A percentile compares a stretch with the other conserved stretches of the same genome.
These are phyloP conservation scores for Monosporascus sp. DNA, from an alignment of 2,329 filamentous ascomycete species.

Conservation along the genomic window DNA sequence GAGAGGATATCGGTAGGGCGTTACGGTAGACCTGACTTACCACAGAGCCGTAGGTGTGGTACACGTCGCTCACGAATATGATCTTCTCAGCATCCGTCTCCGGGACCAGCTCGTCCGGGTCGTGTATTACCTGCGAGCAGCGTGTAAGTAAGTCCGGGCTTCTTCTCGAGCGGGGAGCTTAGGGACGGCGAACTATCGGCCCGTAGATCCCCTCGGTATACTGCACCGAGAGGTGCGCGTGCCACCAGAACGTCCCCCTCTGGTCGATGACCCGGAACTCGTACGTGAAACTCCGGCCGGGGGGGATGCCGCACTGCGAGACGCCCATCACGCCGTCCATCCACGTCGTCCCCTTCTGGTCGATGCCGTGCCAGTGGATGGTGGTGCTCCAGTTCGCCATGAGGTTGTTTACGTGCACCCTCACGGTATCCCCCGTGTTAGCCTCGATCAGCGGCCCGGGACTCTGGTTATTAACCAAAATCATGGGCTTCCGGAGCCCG, in stretches of 20 bases:
- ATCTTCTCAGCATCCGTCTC: conserved; percentile 30
- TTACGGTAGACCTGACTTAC: conserved; percentile 14
- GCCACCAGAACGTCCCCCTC: conserved; percentile 46
- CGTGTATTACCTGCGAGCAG: conserved; percentile 28
- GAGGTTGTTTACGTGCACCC: conserved; percentile 35
- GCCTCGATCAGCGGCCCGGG: conserved; percentile 41
- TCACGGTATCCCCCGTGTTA: conserved; percentile 36
- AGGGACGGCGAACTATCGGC: conserved; percentile 42
- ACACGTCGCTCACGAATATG: conserved; percentile 34
- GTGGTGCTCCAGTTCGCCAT: conserved; percentile 39
- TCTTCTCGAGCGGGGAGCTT: not conserved
- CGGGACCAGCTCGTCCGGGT: conserved; percentile 27
- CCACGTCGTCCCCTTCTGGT: conserved; percentile 56
- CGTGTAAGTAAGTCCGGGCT: not conserved
- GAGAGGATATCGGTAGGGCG: not conserved
- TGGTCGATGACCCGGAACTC: conserved; percentile 47
- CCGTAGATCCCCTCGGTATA: conserved; percentile 62
- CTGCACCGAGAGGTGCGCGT: conserved; percentile 56
- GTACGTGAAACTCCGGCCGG: conserved; percentile 53
- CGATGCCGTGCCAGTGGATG: conserved; percentile 66
- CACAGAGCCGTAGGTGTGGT: conserved; percentile 31
- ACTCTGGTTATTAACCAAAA: conserved; percentile 35
- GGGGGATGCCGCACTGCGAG: conserved; percentile 55
- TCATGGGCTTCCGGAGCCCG: conserved; percentile 32
- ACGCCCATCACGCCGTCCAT: conserved; percentile 63